These are phyloP conservation scores for Pythium vanterpoolii DNA, from an alignment of 352 stramenopile genomes.

Conservation along the genomic window DNA sequence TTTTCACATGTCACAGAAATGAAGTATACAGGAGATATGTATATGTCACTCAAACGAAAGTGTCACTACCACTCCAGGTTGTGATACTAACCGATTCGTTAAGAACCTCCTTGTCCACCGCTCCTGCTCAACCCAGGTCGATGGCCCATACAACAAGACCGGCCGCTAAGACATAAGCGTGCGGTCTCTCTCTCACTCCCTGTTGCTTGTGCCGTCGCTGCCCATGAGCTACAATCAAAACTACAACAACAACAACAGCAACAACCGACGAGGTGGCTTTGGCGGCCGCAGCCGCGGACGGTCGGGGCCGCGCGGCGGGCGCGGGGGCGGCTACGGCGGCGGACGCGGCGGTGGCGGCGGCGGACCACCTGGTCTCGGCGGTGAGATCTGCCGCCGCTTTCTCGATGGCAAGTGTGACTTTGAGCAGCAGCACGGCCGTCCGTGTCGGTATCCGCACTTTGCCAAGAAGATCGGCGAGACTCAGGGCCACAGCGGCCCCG, in stretches of 20 bases:
- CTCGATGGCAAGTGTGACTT: slow-evolving; percentile 70
- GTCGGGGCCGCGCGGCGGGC: slow-evolving; percentile 26
- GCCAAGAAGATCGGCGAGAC: slow-evolving; percentile 83
- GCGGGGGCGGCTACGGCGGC: slow-evolving; percentile 31
- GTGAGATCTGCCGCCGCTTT: slow-evolving; percentile 68
- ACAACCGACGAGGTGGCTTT: slow-evolving; percentile 44
- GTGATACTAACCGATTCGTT: not conserved
- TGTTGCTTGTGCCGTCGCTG: not conserved
- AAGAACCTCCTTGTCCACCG: not conserved
- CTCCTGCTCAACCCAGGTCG: not conserved
- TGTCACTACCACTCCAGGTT: not conserved
- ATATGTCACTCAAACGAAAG: not conserved
- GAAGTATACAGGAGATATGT: not conserved
- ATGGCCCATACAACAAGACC: not conserved
- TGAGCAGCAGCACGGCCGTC: slow-evolving; percentile 39
- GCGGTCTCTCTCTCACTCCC: not conserved
- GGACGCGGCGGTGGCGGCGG: slow-evolving; percentile 33
- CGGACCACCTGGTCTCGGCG: slow-evolving; percentile 32
- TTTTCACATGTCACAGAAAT: not conserved
- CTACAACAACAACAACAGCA: slow-evolving; percentile 26
- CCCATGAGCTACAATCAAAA: slow-evolving; percentile 68
- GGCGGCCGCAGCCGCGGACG: slow-evolving; percentile 55
- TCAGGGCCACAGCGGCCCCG: slow-evolving; percentile 56
- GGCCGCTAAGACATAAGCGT: not conserved
- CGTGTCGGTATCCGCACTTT: slow-evolving; percentile 79